Base-by-base conservation (phyloP, 2,329 filamentous ascomycete species). In the Keithomyces neogunnii region DNA sequence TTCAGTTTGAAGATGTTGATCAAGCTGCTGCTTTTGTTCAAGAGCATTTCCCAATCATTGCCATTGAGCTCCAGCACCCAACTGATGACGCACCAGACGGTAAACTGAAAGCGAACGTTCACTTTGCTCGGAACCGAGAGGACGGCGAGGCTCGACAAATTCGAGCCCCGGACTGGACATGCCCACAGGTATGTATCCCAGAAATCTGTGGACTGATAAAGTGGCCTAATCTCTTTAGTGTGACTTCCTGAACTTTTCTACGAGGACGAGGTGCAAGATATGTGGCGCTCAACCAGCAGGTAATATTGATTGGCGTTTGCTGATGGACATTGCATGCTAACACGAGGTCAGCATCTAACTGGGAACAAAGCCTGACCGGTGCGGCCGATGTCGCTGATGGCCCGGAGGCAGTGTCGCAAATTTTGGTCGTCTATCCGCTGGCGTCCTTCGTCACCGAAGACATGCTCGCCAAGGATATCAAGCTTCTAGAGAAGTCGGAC, bases 391-490 rank as follows among this genome's bases (percentile, higher is more conserved):
- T 73, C 31, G 70, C 71, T 19, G 74, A 78, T 59, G 73, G 73
- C 29, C 69, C 73, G 48, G 67, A 84, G 52, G 67, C 77, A 0
- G 79, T 84, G 1, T 89, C 87, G 1, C 88, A 90, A 57, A 89
- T 91, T 57, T 70, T 93, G 26, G 80, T 93, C 4, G 73, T 93
- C 29, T 82, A 87, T 53, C 84, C 84, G 6, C 70, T 95, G 5
- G 82, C 88, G 33, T 69, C 79, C 1, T 84, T 85, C 11, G 81
- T 89, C 5, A 86, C 77, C 5, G 88, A 92, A 66, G 81, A 86
- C 51, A 72, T 87, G 46, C 73, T 95, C 8, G 85, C 84, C 1
- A 83, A 81, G 51, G 88, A 88, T 29, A 80, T 89, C 47, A 80
- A 82, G 59, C 88, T 88, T 57, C 74, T 95, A 3, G 88, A 88